Conservation (phyloP, 228 moss, liverwort and hornwort genomes). For the Sphagnum fallax region DNA sequence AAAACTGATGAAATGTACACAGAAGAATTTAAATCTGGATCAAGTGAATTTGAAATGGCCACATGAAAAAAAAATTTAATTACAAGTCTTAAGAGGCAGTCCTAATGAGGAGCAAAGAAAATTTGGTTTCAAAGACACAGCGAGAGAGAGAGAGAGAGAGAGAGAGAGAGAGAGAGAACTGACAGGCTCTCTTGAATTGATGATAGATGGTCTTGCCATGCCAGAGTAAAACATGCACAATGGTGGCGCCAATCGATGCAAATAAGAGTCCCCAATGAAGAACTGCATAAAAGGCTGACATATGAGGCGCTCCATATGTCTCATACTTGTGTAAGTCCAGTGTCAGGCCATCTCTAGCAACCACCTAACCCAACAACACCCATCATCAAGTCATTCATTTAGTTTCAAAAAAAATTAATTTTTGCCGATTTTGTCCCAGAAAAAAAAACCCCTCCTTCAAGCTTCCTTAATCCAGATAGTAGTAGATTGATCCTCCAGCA, state of each 20-base stretch:
- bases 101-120: not conserved
- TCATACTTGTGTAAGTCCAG: slow-evolving; percentile 50
- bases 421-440: not conserved
- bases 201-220: slow-evolving; percentile 56
- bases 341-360: slow-evolving; percentile 37
- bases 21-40: not conserved
- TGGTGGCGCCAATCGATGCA: slow-evolving; percentile 54
- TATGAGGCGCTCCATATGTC: slow-evolving; percentile 51
- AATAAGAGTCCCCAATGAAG: slow-evolving; percentile 67
- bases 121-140: not conserved
- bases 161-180: slow-evolving; percentile 4
- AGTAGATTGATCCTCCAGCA: not conserved
- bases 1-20: not conserved
- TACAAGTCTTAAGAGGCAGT: not conserved
- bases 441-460: not conserved
- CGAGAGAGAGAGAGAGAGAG: not conserved
- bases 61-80: slow-evolving; percentile 1
- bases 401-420: not conserved
- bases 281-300: slow-evolving; percentile 56
- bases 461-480: not conserved
- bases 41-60: not conserved
- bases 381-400: not conserved
- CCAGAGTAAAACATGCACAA: slow-evolving; percentile 66
- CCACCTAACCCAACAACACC: slow-evolving; percentile 26
- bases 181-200: slow-evolving; percentile 34